phyloP scores from a whole-genome alignment of 2,329 filamentous ascomycete genomes.

The Sclerotinia spermophila region DNA sequence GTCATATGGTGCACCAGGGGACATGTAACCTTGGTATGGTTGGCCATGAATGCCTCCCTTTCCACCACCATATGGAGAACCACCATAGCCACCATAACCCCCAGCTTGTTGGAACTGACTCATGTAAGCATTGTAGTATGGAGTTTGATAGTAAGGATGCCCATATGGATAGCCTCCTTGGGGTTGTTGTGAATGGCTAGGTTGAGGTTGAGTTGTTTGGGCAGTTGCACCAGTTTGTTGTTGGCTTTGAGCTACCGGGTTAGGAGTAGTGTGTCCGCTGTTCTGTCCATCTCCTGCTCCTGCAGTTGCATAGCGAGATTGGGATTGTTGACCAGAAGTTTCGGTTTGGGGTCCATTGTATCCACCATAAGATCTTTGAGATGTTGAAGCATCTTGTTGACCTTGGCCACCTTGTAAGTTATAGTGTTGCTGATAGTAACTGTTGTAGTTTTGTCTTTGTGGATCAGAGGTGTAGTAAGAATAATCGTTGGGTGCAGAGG shows the following conservation, averaged over 20 bases:
- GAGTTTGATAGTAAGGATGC: conserved; percentile 59
- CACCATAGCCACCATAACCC: conserved; percentile 38
- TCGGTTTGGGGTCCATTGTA: conserved; percentile 66
- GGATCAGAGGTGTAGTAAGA: conserved; percentile 80
- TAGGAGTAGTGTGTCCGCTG: conserved; percentile 88
- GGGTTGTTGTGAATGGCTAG: conserved; percentile 49
- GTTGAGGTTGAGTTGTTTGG: conserved; percentile 41
- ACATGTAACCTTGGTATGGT: conserved; percentile 38
- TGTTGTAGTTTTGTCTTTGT: conserved; percentile 69
- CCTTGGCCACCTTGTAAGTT: conserved; percentile 51
- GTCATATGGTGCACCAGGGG: conserved; percentile 37
- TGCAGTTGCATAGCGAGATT: conserved; percentile 56
- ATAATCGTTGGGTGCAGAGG: conserved; percentile 73
- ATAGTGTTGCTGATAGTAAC: conserved; percentile 62
- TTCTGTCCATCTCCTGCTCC: conserved; percentile 71
- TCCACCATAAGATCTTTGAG: conserved; percentile 72
- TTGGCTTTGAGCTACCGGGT: conserved; percentile 62
- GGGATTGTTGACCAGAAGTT: conserved; percentile 62
- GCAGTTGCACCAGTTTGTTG: conserved; percentile 43
- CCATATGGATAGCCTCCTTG: conserved; percentile 50
- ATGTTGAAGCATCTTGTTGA: conserved; percentile 69
- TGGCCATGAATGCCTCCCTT: conserved; percentile 38
- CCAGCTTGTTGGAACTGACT: conserved; percentile 48
- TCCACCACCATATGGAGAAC: conserved; percentile 34
- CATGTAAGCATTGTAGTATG: conserved; percentile 60